Evolutionary conservation across 2,329 filamentous ascomycete species (phyloP).

Genomic region (Fusarium succisae): DNA sequence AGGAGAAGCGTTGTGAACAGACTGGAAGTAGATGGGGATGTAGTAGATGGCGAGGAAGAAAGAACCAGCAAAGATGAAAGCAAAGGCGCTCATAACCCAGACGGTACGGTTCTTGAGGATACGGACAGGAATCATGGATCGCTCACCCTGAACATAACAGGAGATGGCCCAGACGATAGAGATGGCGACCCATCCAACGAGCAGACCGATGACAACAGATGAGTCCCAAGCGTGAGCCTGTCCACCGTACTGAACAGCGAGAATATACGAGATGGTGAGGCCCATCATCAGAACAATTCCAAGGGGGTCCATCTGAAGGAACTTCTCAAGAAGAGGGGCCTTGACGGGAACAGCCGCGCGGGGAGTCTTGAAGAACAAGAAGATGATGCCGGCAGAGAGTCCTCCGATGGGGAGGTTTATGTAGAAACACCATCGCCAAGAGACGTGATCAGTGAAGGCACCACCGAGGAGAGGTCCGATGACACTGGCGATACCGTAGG

Average conservation of each 20-base stretch:
- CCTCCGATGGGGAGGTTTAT: slow-evolving; percentile 52
- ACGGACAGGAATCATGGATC: slow-evolving; percentile 54
- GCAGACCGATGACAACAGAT: slow-evolving; percentile 53
- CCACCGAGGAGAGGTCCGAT: slow-evolving; percentile 51
- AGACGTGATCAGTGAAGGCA: slow-evolving; percentile 50
- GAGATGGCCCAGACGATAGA: slow-evolving; percentile 47
- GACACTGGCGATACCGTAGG: slow-evolving; percentile 50
- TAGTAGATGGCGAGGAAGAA: slow-evolving; percentile 59
- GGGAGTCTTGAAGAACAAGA: slow-evolving; percentile 55
- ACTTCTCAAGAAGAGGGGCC: slow-evolving; percentile 53
- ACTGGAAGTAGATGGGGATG: slow-evolving; percentile 59
- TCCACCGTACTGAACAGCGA: slow-evolving; percentile 60
- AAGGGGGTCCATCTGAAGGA: slow-evolving; percentile 59
- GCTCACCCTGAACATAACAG: slow-evolving; percentile 56
- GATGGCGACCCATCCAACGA: slow-evolving; percentile 52
- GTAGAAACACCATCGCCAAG: slow-evolving; percentile 54
- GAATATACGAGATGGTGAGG: slow-evolving; percentile 54
- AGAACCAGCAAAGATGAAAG: slow-evolving; percentile 54
- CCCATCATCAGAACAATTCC: slow-evolving; percentile 58
- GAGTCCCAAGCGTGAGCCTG: slow-evolving; percentile 54
- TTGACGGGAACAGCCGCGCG: slow-evolving; percentile 49
- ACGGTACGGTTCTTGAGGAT: slow-evolving; percentile 53
- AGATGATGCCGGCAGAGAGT: slow-evolving; percentile 48
- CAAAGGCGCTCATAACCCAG: slow-evolving; percentile 49
- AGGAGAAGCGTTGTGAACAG: slow-evolving; percentile 52